phyloP scores from a whole-genome alignment of 2,329 filamentous ascomycete genomes.

The Fusarium bulbicola region DNA sequence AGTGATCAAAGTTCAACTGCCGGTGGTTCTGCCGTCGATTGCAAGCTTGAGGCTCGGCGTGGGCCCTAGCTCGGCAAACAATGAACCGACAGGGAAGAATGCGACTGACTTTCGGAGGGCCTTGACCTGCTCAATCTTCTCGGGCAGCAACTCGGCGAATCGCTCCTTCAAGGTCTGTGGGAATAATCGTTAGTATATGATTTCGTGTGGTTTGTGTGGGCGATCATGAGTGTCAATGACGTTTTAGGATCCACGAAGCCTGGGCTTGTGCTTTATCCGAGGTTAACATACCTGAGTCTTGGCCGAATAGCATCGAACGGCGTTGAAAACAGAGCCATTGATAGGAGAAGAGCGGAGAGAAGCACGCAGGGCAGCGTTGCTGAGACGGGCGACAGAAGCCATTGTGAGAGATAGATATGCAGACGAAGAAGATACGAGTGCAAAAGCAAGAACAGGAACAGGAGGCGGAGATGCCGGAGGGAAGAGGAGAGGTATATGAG shows the following conservation, averaged over 20 bases:
- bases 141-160: slow-evolving; percentile 94
- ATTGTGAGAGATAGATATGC: slow-evolving; percentile 61
- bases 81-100: slow-evolving; percentile 25
- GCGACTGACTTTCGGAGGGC: slow-evolving; percentile 86
- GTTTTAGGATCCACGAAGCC: slow-evolving; percentile 7
- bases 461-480: slow-evolving; percentile 46
- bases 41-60: slow-evolving; percentile 17
- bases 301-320: slow-evolving; percentile 89
- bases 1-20: slow-evolving; percentile 21
- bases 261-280: slow-evolving; percentile 8
- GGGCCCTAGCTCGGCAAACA: slow-evolving; percentile 20
- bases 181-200: slow-evolving; percentile 6
- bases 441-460: slow-evolving; percentile 36
- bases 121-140: slow-evolving; percentile 99
- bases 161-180: slow-evolving; percentile 93
- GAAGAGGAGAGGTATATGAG: slow-evolving; percentile 47
- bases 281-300: slow-evolving; percentile 79
- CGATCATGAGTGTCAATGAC: slow-evolving; percentile 1
- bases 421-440: slow-evolving; percentile 43
- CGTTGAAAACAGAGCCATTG: slow-evolving; percentile 79
- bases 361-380: slow-evolving; percentile 83
- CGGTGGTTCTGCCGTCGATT: slow-evolving; percentile 2
- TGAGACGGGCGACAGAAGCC: slow-evolving; percentile 84
- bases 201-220: not conserved
- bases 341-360: slow-evolving; percentile 74